Base-by-base conservation (phyloP, 805 yeast species). In the Pichia occidentalis region DNA sequence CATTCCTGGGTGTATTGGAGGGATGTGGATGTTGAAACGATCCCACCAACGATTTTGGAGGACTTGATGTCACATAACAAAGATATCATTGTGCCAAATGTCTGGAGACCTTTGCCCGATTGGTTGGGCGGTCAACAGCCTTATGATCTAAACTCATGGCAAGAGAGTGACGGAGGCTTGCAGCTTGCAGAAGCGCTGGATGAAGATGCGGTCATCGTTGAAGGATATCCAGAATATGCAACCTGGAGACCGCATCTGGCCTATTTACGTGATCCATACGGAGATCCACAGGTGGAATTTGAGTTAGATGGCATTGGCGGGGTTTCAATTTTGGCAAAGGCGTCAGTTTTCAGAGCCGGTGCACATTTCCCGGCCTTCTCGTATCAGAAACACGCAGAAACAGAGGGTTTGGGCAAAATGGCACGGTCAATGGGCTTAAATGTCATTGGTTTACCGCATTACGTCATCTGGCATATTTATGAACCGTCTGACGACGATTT, bases 231-330 rank as follows among this genome's bases (percentile, higher is more conserved):
- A 18, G 98, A 90, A 63, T 92, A 86, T 60, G 95, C 95, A 29
- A 90, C 98, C 2, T 90, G 97, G 97, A 73, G 98, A 61, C 95
- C 96, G 2, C 97, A 90, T 63, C 68, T 90, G 48, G 97, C 97
- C 1, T 90, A 92, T 56, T 70, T 90, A 57, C 71, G 97, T 50
- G 97, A 88, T 53, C 95, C 96, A 2, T 80, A 84, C 53, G 98
- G 97, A 18, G 94, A 87, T 60, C 90, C 94, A 5, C 90, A 85
- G 55, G 90, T 81, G 30, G 95, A 86, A 56, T 81, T 90, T 82
- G 88, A 81, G 40, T 67, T 90, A 45, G 97, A 90, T 60, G 98
- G 98, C 37, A 87, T 90, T 50, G 98, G 98, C 19, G 98, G 97
- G 48, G 98, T 90, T 30, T 85, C 96, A 1, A 87, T 92, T 47